Conservation (phyloP, 140 eudicot genomes). For the Erigeron philadelphicus region DNA sequence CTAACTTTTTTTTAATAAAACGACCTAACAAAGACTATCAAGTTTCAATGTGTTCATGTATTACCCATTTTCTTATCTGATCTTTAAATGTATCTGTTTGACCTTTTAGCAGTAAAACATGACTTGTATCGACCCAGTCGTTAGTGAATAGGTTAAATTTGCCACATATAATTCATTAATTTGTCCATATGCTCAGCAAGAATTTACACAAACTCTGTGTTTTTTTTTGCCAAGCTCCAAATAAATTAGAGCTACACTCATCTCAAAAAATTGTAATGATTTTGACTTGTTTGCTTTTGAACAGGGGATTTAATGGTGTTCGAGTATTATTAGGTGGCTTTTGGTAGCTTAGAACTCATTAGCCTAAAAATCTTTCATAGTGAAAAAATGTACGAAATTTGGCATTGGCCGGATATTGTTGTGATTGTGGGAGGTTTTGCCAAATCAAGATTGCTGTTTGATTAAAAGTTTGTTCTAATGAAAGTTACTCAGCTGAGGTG, state of each 20-base stretch:
- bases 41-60: background rate
- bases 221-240: background rate
- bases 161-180: background rate
- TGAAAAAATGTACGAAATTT: slow-evolving; percentile 22
- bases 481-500: background rate
- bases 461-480: background rate
- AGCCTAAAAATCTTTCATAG: slow-evolving; percentile 5
- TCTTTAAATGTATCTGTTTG: background rate
- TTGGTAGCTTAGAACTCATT: background rate
- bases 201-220: background rate
- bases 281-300: slow-evolving; percentile 4
- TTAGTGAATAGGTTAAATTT: background rate
- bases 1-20: background rate
- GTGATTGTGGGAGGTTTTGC: background rate
- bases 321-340: background rate
- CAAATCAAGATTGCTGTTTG: background rate
- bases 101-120: background rate
- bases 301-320: slow-evolving; percentile 2
- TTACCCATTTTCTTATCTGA: background rate
- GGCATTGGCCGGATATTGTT: slow-evolving; percentile 5
- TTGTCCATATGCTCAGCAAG: background rate
- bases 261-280: background rate
- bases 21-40: background rate
- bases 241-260: background rate
- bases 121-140: background rate